Percentiles rank a stretch among this genome's conserved stretches.
phyloP scores from a whole-genome alignment of 2,329 filamentous ascomycete species.

The Plectosphaerella plurivora region DNA sequence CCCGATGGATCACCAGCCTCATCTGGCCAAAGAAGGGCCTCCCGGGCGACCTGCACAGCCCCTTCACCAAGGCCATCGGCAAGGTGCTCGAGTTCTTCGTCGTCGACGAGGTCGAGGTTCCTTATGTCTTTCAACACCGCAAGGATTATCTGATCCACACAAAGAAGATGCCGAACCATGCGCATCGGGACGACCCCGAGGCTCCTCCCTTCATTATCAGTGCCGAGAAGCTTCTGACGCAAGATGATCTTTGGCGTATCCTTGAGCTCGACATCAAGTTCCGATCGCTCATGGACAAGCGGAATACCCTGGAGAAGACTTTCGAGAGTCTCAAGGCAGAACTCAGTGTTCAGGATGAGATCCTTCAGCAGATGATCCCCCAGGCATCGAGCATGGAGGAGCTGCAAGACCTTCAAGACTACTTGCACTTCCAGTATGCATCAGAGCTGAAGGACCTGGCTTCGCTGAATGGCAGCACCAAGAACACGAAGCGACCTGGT shows the following conservation, averaged over 20 bases:
- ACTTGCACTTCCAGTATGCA: slow-evolving; percentile 90
- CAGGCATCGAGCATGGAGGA: slow-evolving; percentile 86
- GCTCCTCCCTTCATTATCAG: slow-evolving; percentile 68
- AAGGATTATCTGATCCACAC: slow-evolving; percentile 97
- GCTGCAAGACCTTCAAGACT: slow-evolving; percentile 93
- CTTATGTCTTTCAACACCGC: slow-evolving; percentile 96
- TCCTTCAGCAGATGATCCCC: slow-evolving; percentile 78
- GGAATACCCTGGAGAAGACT: slow-evolving; percentile 75
- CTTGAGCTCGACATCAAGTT: slow-evolving; percentile 95
- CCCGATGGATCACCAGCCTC: slow-evolving; percentile 84
- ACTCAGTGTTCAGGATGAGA: slow-evolving; percentile 61
- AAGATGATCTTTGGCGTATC: slow-evolving; percentile 92
- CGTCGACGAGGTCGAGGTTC: slow-evolving; percentile 89
- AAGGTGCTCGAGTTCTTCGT: slow-evolving; percentile 96
- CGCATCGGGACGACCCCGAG: slow-evolving; percentile 61
- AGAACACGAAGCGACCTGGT: slow-evolving; percentile 75
- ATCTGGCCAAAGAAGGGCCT: slow-evolving; percentile 85
- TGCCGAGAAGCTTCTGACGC: slow-evolving; percentile 84
- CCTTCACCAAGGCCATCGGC: slow-evolving; percentile 82
- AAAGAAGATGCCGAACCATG: slow-evolving; percentile 60
- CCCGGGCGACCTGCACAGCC: slow-evolving; percentile 65
- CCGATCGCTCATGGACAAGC: slow-evolving; percentile 85
- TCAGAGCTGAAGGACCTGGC: slow-evolving; percentile 77
- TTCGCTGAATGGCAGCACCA: slow-evolving; percentile 55
- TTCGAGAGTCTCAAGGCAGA: slow-evolving; percentile 66